Evolutionary conservation across 1,284 basidiomycete genomes (phyloP), one percentile per base, ranked within the genome.

Genomic region (Porogramme epimiltina): DNA sequence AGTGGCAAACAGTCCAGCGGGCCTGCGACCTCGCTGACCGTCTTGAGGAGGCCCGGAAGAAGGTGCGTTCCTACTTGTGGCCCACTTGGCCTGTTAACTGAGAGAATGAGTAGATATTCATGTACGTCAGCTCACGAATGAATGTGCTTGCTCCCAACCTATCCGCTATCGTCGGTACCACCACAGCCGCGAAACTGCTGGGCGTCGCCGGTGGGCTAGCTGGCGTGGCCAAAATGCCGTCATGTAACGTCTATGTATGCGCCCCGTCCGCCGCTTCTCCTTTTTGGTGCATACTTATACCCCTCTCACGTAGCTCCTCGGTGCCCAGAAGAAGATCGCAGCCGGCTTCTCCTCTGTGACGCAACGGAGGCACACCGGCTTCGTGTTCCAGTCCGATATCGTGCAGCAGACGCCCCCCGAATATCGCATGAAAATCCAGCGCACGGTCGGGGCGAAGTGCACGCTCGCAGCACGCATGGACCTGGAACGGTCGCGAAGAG

Each of bases 81-180:
- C 34, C 15, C 3, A n/a, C 11, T 33, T 22, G 5, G 10, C n/a
- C n/a, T 28, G 31, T 28, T 44, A 4, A 41, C 33, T 31, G 28
- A 31, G 18, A 36, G 15, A 53, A 20, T 19, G 45, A 28, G 0
- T 64, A 93, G 85, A 99, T 99, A 62, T 95, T 99, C 74, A 87
- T 91, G 76, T 99, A 98, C 79, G 97, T 99, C 70, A 96, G 97
- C 78, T 97, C 94, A 66, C 85, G 97, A 71, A 99, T 99, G 93
- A 92, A 93, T 73, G 85, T 95, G 47, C 89, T 99, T 64, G 95
- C 96, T 55, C 97, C 97, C 60, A 99, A 99, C 71, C 85, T 99
- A 67, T 96, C 93, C 63, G 91, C 92, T 67, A 96, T 99, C 69
- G 93, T 99, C 70, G 96, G 97, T 67, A 98, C 96, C 49, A 93